Conservation (phyloP, 1,284 basidiomycete species). For the Trichosporon coremiiforme region DNA sequence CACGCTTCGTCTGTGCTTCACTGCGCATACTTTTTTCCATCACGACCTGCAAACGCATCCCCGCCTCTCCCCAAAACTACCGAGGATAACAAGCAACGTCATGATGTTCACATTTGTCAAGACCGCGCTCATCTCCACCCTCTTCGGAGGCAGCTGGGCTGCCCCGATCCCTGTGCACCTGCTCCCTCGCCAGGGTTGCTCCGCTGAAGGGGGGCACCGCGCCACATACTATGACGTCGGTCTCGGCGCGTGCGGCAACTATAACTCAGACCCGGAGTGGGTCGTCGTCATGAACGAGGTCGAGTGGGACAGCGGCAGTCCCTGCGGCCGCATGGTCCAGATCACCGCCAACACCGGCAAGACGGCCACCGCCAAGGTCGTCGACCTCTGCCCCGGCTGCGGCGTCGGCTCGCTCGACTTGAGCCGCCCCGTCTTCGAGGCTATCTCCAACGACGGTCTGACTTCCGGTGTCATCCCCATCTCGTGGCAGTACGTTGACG, state of each 20-base stretch:
- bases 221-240: constrained; percentile 36
- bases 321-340: constrained; percentile 66
- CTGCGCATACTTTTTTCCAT: neutral
- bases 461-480: neutral
- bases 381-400: constrained; percentile 62
- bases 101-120: neutral
- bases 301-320: constrained; percentile 55
- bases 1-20: neutral
- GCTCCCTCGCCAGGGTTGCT: constrained; percentile 15
- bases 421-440: constrained; percentile 69
- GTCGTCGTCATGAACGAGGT: constrained; percentile 54
- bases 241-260: constrained; percentile 37
- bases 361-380: constrained; percentile 65
- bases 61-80: neutral
- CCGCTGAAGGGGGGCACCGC: constrained; percentile 22
- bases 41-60: neutral
- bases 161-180: neutral
- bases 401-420: constrained; percentile 72
- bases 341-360: constrained; percentile 65
- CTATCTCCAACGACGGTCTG: neutral
- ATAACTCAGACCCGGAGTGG: constrained; percentile 35
- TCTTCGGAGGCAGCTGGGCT: neutral
- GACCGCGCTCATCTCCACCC: constrained; percentile 10
- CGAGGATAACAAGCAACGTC: neutral
- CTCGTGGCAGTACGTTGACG: neutral